Base-by-base conservation (phyloP, 192 early-diverging fungal species). In the Coemansia sp. region DNA sequence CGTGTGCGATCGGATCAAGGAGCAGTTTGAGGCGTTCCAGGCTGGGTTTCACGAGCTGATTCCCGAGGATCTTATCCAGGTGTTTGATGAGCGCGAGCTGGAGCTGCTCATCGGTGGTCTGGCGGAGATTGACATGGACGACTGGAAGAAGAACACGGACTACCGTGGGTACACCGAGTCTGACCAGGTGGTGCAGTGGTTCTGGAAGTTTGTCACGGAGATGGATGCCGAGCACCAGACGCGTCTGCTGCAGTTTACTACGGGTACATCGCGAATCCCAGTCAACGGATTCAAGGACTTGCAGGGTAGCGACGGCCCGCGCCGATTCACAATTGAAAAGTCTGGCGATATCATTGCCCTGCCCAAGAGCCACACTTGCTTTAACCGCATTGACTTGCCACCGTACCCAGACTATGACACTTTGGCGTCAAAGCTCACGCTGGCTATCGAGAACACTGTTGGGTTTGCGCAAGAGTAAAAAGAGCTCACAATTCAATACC, bases 61-160 rank as follows among this genome's bases (percentile, higher is more conserved):
- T 39, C 97, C 95, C n/a, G 88, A 91, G 70, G 97, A 99, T 18
- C 82, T 97, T 56, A 90, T 99, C 53, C 87, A 90, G 37, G 95
- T 99, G 29, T 99, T 99, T 86, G 96, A 99, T 67, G 96, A 98
- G 75, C 91, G 94, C 62, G 97, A 99, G 85, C 84, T 99, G 56
- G 97, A 99, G 90, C 83, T 99, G 47, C 86, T 99, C 30, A 97
- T 99, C 84, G 95, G 97, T 24, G 97, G 97, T 62, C 89, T 99
- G 68, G 91, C 91, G 34, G 95, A 99, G 64, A 94, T 99, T 64
- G 95, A 99, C 81, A 84, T 96, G 6, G 95, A 97, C 44, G 97
- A 99, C 83, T 99, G 97, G 97, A 95, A 94, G 87, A 99, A 98
- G 84, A 87, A 98, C 70, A 99, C 95, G 1, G 95, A 99, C 74